Evolutionary conservation across 176 grass and related monocot species (phyloP), one percentile per base, ranked within the genome.

Genomic region (Poa pratensis): DNA sequence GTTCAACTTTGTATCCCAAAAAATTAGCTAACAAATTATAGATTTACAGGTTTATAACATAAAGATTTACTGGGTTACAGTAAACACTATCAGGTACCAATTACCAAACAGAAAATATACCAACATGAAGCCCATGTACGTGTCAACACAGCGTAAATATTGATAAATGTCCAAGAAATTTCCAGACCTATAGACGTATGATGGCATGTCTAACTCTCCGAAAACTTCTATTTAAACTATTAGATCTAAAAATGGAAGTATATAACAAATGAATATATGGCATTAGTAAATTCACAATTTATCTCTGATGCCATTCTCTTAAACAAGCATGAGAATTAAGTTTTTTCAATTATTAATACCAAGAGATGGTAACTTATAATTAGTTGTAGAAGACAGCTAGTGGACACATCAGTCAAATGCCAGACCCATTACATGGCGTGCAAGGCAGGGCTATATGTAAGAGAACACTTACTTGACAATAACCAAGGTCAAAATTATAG

Each of bases 401-500:
- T 20, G 13, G 17, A 64, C 19, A 86, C 19, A 54, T 14, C 66
- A 75, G 68, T 75, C 24, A 82, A 80, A 84, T 39, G 35, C 34
- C 9, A 79, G 26, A 8, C 24, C 48, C n/a, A 46, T 81, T 52
- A 79, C 11, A 75, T 30, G 80, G 66, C 2, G 2, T 73, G 65
- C 34, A 17, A 35, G 23, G 51, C 39, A 50, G 5, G 37, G 46
- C 6, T 14, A 37, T 71, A 51, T 60, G 61, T 19, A 82, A 86
- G 34, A 42, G 52, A 71, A 73, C 57, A 84, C 83, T 93, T 96
- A 99, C 96, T 82, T 99, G 96, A 83, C 96, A 99, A 85, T 99
- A 99, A 68, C 96, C 96, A 65, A 99, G 93, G 82, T 99, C 93
- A 65, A 99, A 99, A 94, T 99, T 99, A 80, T 94, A 99, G 88